Percentiles rank a stretch among this genome's conserved stretches.
phyloP scores from a whole-genome alignment of 2,329 filamentous ascomycete species.

The Bipolaris zeicola region DNA sequence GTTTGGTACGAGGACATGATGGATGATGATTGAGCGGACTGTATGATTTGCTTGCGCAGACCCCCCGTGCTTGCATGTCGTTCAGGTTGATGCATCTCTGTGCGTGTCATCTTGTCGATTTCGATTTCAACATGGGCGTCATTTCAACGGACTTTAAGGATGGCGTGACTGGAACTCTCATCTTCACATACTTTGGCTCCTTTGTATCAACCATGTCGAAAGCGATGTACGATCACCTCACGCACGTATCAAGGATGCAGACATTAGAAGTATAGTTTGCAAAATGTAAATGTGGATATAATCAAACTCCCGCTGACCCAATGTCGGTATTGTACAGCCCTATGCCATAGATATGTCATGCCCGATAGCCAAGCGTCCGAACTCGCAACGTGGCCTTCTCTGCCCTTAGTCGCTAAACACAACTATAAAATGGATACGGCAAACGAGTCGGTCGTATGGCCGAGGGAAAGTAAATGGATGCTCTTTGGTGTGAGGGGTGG shows the following conservation, averaged over 20 bases:
- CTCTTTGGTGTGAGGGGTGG: slow-evolving; percentile 1
- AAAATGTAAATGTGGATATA: slow-evolving; percentile 39
- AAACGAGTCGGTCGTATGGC: slow-evolving; percentile 16
- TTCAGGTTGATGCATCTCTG: no score
- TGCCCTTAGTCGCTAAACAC: slow-evolving; percentile 7
- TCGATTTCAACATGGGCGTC: no score
- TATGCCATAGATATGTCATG: slow-evolving; percentile 18
- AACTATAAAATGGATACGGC: slow-evolving; percentile 24
- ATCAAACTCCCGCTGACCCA: slow-evolving; percentile 45
- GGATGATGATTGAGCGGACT: slow-evolving; percentile 31
- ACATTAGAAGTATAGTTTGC: slow-evolving; percentile 6
- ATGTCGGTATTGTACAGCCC: slow-evolving; percentile 43
- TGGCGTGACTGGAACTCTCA: background rate
- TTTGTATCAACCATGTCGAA: background rate
- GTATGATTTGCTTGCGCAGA: slow-evolving; percentile 7
- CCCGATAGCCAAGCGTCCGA: slow-evolving; percentile 7
- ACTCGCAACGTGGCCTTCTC: slow-evolving; percentile 3
- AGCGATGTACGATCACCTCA: background rate
- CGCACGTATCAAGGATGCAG: background rate
- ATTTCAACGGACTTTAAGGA: background rate
- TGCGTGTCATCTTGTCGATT: no score
- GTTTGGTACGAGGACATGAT: slow-evolving; percentile 38
- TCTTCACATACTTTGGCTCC: background rate
- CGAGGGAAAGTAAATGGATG: slow-evolving; percentile 19
- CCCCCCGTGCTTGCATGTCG: slow-evolving; percentile 4